phyloP scores from a whole-genome alignment of 148 eudicot species.

The Vaccinium macrocarpon region DNA sequence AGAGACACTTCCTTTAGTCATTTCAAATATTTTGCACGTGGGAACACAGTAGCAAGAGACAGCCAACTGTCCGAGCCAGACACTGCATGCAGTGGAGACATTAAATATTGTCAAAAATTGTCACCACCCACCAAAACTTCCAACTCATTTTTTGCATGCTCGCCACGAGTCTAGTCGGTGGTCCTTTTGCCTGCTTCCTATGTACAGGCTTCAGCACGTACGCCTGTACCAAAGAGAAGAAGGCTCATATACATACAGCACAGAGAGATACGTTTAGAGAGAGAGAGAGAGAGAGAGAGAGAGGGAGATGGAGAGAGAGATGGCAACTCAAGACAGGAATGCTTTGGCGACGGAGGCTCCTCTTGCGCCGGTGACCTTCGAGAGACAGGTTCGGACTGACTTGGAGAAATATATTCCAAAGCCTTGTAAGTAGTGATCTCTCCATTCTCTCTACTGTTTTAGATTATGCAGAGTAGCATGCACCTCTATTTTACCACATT shows the following conservation, averaged over 20 bases:
- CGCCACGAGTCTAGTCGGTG: neutral
- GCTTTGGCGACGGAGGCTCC: conserved; percentile 66
- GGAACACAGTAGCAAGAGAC: neutral
- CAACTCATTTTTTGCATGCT: neutral
- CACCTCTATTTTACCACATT: too few relatives aligned
- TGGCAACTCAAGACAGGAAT: conserved; percentile 31
- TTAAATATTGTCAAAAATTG: neutral
- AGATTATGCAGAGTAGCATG: too few relatives aligned
- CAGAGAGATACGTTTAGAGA: neutral
- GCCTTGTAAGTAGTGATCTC: conserved; percentile 49
- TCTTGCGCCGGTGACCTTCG: conserved; percentile 51
- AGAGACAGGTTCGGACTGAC: conserved; percentile 57
- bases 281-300: neutral
- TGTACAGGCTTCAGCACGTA: neutral
- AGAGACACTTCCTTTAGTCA: too few relatives aligned
- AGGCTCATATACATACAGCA: neutral
- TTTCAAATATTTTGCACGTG: neutral
- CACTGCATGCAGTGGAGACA: neutral
- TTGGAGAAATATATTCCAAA: conserved; percentile 66
- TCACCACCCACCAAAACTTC: neutral
- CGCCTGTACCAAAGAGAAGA: neutral
- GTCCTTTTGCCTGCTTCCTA: neutral
- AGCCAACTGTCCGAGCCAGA: conserved; percentile 3
- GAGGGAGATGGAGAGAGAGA: neutral
- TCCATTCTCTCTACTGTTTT: neutral